A percentile compares a stretch with the other conserved stretches of the same genome.
These are phyloP conservation scores for Debaryomyces tyrocola DNA, from an alignment of 805 yeast genomes.

Conservation along the genomic window DNA sequence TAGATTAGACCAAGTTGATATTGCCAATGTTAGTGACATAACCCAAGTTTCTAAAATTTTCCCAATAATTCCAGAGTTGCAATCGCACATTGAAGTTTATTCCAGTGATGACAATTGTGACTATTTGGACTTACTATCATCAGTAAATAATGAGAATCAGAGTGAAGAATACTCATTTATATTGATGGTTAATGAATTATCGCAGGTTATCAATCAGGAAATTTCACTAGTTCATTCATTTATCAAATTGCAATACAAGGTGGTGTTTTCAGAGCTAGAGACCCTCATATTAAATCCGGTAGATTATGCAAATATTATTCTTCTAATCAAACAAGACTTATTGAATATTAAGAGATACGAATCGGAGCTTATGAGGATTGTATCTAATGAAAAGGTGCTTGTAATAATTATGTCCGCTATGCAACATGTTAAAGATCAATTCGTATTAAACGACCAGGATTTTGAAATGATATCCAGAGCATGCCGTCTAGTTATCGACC, in stretches of 20 bases:
- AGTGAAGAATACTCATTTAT: conserved; percentile 52
- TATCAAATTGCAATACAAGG: conserved; percentile 52
- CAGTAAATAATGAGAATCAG: conserved; percentile 24
- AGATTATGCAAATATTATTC: conserved; percentile 57
- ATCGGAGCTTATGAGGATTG: conserved; percentile 35
- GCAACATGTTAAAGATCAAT: conserved; percentile 41
- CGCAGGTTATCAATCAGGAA: conserved; percentile 56
- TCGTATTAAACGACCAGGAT: conserved; percentile 26
- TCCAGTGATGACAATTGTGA: conserved; percentile 26
- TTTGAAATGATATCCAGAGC: conserved; percentile 41
- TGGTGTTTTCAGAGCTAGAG: conserved; percentile 71
- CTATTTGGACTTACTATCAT: conserved; percentile 30
- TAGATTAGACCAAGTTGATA: conserved; percentile 18
- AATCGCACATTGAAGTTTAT: conserved; percentile 16
- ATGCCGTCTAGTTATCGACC: conserved; percentile 46
- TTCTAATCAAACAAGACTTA: conserved; percentile 51
- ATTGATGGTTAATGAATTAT: conserved; percentile 52
- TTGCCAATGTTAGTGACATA: conserved; percentile 19
- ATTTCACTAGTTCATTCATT: conserved; percentile 49
- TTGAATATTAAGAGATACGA: conserved; percentile 28
- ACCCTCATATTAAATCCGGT: conserved; percentile 60
- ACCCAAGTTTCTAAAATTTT: conserved; percentile 19
- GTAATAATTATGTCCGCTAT: conserved; percentile 73
- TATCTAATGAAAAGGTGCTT: conserved; percentile 66
- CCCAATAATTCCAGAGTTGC: conserved; percentile 23